A percentile compares a stretch with the other conserved stretches of the same genome.
Evolutionary conservation across 2,329 filamentous ascomycete species (phyloP).

Genomic region (Podosphaera fusca): DNA sequence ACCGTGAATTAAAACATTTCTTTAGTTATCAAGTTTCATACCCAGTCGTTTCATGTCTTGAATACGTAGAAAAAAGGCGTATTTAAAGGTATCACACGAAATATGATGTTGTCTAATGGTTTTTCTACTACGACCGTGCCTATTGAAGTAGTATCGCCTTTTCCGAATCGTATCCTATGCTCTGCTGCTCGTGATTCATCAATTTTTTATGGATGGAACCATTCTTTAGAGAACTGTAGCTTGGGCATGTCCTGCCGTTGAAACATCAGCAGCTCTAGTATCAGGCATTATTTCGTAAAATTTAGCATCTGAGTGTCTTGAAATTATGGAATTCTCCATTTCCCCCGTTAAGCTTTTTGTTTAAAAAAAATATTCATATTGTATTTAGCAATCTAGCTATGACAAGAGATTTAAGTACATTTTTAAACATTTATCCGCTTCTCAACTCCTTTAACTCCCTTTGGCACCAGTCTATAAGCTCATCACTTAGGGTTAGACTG

Average conservation of each 20-base stretch:
- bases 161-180: not conserved
- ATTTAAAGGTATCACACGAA: not conserved
- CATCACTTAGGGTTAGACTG: too few relatives aligned
- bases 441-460: too few relatives aligned
- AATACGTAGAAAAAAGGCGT: not conserved
- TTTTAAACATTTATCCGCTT: too few relatives aligned
- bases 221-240: not conserved
- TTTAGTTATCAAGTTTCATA: not conserved
- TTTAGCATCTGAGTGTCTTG: too few relatives aligned
- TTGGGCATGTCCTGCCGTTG: not conserved
- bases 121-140: not conserved
- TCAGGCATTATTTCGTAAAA: too few relatives aligned
- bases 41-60: constrained; percentile 1
- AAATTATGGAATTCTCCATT: too few relatives aligned
- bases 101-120: not conserved
- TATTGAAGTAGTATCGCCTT: not conserved
- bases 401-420: too few relatives aligned
- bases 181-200: not conserved
- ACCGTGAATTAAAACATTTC: not conserved
- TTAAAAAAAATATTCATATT: too few relatives aligned
- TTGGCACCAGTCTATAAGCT: too few relatives aligned
- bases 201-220: not conserved
- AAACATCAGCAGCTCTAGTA: not conserved
- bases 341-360: too few relatives aligned
- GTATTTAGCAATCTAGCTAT: too few relatives aligned